A percentile compares a stretch with the other conserved stretches of the same genome.
Conservation (phyloP, 2,329 filamentous ascomycete species). For the Emergomyces orientalis region DNA sequence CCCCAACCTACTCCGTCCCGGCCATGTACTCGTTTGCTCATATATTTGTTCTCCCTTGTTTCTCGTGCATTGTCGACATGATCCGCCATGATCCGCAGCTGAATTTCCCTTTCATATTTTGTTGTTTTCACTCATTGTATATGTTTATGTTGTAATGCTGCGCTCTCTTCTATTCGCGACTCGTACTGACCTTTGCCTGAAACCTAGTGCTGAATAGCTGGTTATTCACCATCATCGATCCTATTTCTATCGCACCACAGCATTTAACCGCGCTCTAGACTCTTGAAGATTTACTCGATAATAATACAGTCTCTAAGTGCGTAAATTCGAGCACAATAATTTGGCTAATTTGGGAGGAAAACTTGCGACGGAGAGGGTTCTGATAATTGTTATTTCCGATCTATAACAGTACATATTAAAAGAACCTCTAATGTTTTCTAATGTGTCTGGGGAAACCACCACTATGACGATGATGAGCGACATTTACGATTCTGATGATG, state of each 20-base stretch:
- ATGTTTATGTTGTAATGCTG: neutral
- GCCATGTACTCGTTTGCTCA: neutral
- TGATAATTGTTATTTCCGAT: neutral
- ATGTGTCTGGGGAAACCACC: slow-evolving; percentile 24
- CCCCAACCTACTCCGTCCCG: neutral
- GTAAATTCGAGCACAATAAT: neutral
- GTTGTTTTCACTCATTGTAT: neutral
- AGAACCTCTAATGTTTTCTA: slow-evolving; percentile 13
- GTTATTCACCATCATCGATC: neutral
- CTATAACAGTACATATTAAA: neutral
- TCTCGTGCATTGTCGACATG: neutral
- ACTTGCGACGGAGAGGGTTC: neutral
- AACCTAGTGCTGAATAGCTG: neutral
- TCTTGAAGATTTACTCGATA: neutral
- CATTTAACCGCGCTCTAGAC: neutral
- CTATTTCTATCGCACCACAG: neutral
- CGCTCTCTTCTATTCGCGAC: neutral
- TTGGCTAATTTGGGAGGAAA: neutral
- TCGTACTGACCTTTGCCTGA: neutral
- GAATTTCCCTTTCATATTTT: neutral
- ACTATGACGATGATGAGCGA: slow-evolving; percentile 33
- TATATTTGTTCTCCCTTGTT: neutral
- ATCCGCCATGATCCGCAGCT: neutral
- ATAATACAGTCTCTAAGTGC: neutral
- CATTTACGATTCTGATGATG: slow-evolving; percentile 35